Evolutionary conservation across 2,329 filamentous ascomycete species (phyloP).

Genomic region (Daldinia eschscholtzii): DNA sequence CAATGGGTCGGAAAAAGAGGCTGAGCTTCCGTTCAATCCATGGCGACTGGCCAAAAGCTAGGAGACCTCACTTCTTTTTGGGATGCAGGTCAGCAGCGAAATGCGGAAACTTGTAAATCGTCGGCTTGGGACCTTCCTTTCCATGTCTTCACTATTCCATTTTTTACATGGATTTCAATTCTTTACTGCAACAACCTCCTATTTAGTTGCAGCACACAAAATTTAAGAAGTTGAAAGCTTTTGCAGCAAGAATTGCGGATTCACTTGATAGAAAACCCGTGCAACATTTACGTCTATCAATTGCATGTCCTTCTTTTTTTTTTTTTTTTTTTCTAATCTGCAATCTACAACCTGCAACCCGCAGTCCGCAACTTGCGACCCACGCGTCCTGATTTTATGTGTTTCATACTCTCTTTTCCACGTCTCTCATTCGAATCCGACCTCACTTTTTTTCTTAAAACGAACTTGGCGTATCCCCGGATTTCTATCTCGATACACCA

Average conservation of each 20-base stretch:
- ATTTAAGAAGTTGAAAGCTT: not conserved
- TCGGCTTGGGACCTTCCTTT: conserved; percentile 16
- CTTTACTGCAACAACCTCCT: not conserved
- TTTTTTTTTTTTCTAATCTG: conserved; percentile 10
- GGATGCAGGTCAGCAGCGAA: conserved; percentile 32
- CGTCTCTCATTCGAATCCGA: conserved; percentile 40
- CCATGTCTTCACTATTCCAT: not conserved
- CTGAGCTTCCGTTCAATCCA: conserved; percentile 39
- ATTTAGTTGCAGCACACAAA: not conserved
- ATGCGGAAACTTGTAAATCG: conserved; percentile 16
- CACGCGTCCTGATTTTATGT: conserved; percentile 44
- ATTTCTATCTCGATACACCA: conserved; percentile 33
- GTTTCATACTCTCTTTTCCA: conserved; percentile 41
- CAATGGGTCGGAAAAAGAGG: conserved; percentile 35
- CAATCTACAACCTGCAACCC: conserved; percentile 13
- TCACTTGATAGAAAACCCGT: conserved; percentile 1
- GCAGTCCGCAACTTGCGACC: conserved; percentile 24
- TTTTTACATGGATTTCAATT: conserved; percentile 6
- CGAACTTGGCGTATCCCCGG: conserved; percentile 18
- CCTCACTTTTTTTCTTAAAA: conserved; percentile 26
- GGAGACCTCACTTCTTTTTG: conserved; percentile 14
- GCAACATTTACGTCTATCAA: conserved; percentile 10
- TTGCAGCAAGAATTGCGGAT: not conserved
- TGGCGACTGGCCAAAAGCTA: conserved; percentile 14
- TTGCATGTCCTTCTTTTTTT: conserved; percentile 4